Conservation (phyloP, 2,329 filamentous ascomycete genomes). For the Oidium heveae region DNA sequence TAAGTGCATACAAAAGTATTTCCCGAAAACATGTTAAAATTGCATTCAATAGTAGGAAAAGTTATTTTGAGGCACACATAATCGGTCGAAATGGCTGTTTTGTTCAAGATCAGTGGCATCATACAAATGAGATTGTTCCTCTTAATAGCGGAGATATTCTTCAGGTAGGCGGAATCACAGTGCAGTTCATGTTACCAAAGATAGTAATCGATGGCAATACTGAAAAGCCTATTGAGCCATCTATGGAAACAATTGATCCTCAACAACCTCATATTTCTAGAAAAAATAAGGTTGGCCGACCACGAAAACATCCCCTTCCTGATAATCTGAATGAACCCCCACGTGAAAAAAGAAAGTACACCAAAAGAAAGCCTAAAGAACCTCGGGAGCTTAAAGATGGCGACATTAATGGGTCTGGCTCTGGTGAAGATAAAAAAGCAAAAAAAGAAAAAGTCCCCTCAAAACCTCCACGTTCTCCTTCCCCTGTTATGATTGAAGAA, state of each 20-base stretch:
- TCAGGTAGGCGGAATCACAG: slow-evolving; percentile 44
- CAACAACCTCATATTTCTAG: slow-evolving; percentile 2
- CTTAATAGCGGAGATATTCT: slow-evolving; percentile 40
- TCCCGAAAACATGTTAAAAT: slow-evolving; percentile 53
- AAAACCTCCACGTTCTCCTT: slow-evolving; percentile 20
- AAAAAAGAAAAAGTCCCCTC: slow-evolving; percentile 26
- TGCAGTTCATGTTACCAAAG: slow-evolving; percentile 45
- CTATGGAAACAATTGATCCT: slow-evolving; percentile 12
- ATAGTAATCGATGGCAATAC: not conserved
- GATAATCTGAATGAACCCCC: slow-evolving; percentile 27
- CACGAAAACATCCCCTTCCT: slow-evolving; percentile 34
- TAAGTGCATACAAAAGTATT: slow-evolving; percentile 42
- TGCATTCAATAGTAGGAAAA: slow-evolving; percentile 35
- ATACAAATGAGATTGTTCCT: slow-evolving; percentile 25
- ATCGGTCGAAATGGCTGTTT: slow-evolving; percentile 42
- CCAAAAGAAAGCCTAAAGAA: slow-evolving; percentile 32
- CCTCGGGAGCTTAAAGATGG: slow-evolving; percentile 20
- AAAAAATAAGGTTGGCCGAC: slow-evolving; percentile 40
- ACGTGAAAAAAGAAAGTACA: slow-evolving; percentile 40
- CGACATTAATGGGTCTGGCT: slow-evolving; percentile 27
- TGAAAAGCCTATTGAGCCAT: not conserved
- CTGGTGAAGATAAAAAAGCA: slow-evolving; percentile 25
- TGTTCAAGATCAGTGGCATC: slow-evolving; percentile 31
- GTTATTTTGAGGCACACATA: slow-evolving; percentile 36
- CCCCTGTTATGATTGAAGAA: slow-evolving; percentile 24